Evolutionary conservation across 176 grass and related monocot species (phyloP), one percentile per base, ranked within the genome.

Genomic region (Oryza punctata): DNA sequence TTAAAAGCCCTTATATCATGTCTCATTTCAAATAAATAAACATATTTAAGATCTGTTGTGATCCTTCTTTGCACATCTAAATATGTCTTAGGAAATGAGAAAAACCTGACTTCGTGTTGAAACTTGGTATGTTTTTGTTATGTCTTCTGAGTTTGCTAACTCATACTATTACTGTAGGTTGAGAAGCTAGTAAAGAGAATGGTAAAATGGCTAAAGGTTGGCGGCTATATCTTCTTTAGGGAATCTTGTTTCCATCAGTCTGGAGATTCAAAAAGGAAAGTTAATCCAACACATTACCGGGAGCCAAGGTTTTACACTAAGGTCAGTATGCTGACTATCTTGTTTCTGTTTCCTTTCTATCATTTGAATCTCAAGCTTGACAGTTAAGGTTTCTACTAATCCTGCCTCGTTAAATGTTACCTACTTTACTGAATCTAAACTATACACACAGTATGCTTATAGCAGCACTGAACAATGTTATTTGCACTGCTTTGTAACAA

Each of bases 231-330:
- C 64, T 99, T 99, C 88, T 99, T 99, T 72, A 96, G 96, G 91
- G 96, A 99, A 87, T 99, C 96, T 29, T 99, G 96, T 44, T 99
- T 99, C 90, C 96, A 99, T 80, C 96, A 99, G 85, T 99, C 96
- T 69, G 93, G 93, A 64, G 96, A 99, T 82, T 94, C 93, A 27
- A 99, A 99, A 86, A 93, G 96, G 83, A 99, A 99, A 91, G 85
- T 92, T 38, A 99, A 99, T 78, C 96, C 96, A 7, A 99, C 93
- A 75, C 96, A 99, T 72, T 99, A 99, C 78, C 84, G 96, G 40
- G 93, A 99, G 76, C 93, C 93, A 52, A 93, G 93, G 71, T 96
- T 89, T 75, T 99, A 99, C 75, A 99, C 91, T 77, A 99, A 96
- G 96, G 96, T 99, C 3, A 85, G 45, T 74, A 73, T 21, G 27